Percentiles rank a stretch among this genome's conserved stretches.
phyloP scores from a whole-genome alignment of 2,329 filamentous ascomycete genomes.

The Chrysoporthe austroafricana region DNA sequence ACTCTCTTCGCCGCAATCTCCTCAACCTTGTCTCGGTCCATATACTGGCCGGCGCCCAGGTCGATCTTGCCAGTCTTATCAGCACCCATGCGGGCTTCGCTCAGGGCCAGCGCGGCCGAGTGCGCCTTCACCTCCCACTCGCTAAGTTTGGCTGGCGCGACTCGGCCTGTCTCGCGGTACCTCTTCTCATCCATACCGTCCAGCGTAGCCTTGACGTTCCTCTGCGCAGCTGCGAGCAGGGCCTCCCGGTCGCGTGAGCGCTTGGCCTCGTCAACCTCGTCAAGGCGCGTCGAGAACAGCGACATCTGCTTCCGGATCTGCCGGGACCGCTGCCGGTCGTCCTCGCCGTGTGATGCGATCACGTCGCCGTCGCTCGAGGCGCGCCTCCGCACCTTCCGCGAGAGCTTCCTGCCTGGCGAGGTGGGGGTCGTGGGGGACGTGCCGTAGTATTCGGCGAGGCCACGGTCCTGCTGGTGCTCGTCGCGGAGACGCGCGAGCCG shows the following conservation, averaged over 20 bases:
- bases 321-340: slow-evolving; percentile 70
- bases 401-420: slow-evolving; percentile 48
- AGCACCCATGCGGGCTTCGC: slow-evolving; percentile 57
- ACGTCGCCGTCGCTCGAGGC: slow-evolving; percentile 69
- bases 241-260: slow-evolving; percentile 74
- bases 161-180: slow-evolving; percentile 74
- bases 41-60: slow-evolving; percentile 79
- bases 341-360: slow-evolving; percentile 38
- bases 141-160: slow-evolving; percentile 68
- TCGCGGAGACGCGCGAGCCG: slow-evolving; percentile 79
- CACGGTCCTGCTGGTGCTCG: slow-evolving; percentile 64
- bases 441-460: slow-evolving; percentile 79
- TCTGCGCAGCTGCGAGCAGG: slow-evolving; percentile 77
- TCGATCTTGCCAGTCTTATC: slow-evolving; percentile 62
- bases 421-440: slow-evolving; percentile 42
- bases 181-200: slow-evolving; percentile 82
- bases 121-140: slow-evolving; percentile 82
- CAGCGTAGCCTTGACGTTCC: slow-evolving; percentile 81
- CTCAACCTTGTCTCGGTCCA: slow-evolving; percentile 78
- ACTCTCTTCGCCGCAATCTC: slow-evolving; percentile 76
- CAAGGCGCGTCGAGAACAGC: slow-evolving; percentile 69
- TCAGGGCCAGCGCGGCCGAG: slow-evolving; percentile 68
- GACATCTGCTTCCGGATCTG: slow-evolving; percentile 81
- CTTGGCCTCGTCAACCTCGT: slow-evolving; percentile 73
- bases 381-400: slow-evolving; percentile 61